Evolutionary conservation across 768 basidiomycete species (phyloP), one percentile per base, ranked within the genome.

Genomic region (Pisolithus microcarpus): DNA sequence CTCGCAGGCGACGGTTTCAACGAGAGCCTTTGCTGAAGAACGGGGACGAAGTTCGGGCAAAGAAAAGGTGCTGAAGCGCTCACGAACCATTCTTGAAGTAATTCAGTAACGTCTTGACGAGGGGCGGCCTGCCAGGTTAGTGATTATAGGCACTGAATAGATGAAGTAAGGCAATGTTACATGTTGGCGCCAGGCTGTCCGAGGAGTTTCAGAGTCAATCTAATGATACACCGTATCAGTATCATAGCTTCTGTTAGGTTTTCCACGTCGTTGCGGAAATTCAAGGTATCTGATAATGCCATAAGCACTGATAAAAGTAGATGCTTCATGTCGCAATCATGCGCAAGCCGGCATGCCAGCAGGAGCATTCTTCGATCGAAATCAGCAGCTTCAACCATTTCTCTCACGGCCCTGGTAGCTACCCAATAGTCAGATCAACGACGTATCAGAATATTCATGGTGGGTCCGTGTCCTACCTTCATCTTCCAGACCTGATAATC

Each of bases 351-450:
- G 19, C 87, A 91, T 46, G 88, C 87, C 49, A 91, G 73, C 53
- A 91, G 72, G 55, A 92, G 71, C 87, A 91, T 90, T 62, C 82
- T 85, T 56, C 86, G 82, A 74, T 92, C 85, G 67, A 91, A 91
- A 66, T 86, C 85, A 57, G 80, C 73, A 49, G 87, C 80, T 55
- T 76, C 75, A 48, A 81, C 75, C 82, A 92, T 87, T 53, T 75
- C 76, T 46, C 75, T 75, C 47, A 90, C 74, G n/a, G 85, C 80
- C 56, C 70, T 70, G 58, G 81, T 81, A 53, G 86, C 85, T 85
- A 66, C 52, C 49, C 46, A 55, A 54, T 49, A 37, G 13, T 51
- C 36, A 46, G 28, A 46, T 63, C 48, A 59, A 53, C 50, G 49
- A 55, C 50, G 50, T 19, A 54, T 18, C 26, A 26, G 37, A 48